Base-by-base conservation (phyloP, 2,329 filamentous ascomycete genomes). In the Diaporthe citri region DNA sequence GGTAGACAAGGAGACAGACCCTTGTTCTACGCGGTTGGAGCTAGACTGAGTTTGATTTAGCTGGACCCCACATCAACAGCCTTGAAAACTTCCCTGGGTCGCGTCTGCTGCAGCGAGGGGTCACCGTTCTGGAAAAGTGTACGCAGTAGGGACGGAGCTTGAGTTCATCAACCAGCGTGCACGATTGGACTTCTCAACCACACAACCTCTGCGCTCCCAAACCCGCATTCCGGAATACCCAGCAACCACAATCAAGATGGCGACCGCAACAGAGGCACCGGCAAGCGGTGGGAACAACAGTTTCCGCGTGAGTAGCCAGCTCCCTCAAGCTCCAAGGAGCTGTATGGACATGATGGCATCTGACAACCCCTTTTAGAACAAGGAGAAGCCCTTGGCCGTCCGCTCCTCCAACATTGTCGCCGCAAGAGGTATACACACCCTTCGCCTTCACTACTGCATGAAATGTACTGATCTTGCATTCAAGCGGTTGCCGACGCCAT, bases 331-430 rank as follows among this genome's bases (percentile, higher is more conserved):
- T 72, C 55, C 62, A 7, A 41, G 59, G 17, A 72, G 59, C 69
- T 71, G 46, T 39, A 5, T 67, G 46, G 46, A 39, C 60, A n/a
- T 48, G 39, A n/a, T 66, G 51, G 73, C 82, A 81, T 81, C 83
- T 86, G 79, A 86, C 79, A 72, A 69, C 64, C 78, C 64, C 64
- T 71, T 79, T 69, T 79, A 93, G 91, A 91, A 93, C 83, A 99
- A 98, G 92, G 97, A 98, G 89, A 99, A 99, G 95, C 97, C 97
- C 80, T 93, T 97, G 89, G 97, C 97, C 79, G 97, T 99, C 79
- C 94, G 97, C 80, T 96, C 94, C 78, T 94, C 95, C 82, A 99
- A 99, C 87, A 98, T 99, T 86, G 94, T 98, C 82, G 97, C 97
- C 80, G 97, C 97, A 81, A 92, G 96, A 95, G 95, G 95, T 96